Base-by-base conservation (phyloP, 1,284 basidiomycete genomes). In the Ganoderma sp. region DNA sequence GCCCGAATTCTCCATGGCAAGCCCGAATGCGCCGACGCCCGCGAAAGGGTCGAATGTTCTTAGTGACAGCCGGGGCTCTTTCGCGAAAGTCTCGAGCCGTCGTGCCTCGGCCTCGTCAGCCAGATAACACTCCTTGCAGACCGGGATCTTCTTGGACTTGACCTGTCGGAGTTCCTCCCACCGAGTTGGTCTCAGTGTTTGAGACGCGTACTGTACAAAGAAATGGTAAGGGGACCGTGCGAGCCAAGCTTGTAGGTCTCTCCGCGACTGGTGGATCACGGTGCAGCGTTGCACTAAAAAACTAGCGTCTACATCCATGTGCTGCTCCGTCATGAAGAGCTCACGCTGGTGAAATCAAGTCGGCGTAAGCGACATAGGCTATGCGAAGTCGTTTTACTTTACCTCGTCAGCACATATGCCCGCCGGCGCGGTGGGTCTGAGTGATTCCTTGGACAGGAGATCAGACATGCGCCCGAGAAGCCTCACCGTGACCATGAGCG, bases 11-110 rank as follows among this genome's bases (percentile, higher is more conserved):
- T 84, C 83, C 77, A 92, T 78, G 0, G 86, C 89, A 28, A 84
- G 76, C 56, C 84, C 84, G 73, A 93, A 90, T 12, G 89, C 87
- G 15, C 89, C 89, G 6, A 84, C 84, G 8, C 91, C 91, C 15
- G 82, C 85, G 72, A 91, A 93, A 0, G 90, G 80, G 77, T 93
- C 91, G 32, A 93, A 79, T 0, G 84, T 80, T 2, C 80, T 77
- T 25, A 90, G 73, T n/a, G 0, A 81, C 81, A 2, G 74, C 72
- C n/a, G 56, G n/a, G 28, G 54, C 28, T 14, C 28, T 19, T 32
- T 76, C 66, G 59, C 76, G 69, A 78, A 79, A 14, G 64, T 43
- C 8, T 68, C 48, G 8, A 73, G 75, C 17, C 75, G 72, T 57
- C 79, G 72, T 54, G 80, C 60, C 41, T 76, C 69, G 0, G 74